These are phyloP conservation scores for Ceratocystis variospora DNA, from an alignment of 2,329 filamentous ascomycete genomes.

Conservation along the genomic window DNA sequence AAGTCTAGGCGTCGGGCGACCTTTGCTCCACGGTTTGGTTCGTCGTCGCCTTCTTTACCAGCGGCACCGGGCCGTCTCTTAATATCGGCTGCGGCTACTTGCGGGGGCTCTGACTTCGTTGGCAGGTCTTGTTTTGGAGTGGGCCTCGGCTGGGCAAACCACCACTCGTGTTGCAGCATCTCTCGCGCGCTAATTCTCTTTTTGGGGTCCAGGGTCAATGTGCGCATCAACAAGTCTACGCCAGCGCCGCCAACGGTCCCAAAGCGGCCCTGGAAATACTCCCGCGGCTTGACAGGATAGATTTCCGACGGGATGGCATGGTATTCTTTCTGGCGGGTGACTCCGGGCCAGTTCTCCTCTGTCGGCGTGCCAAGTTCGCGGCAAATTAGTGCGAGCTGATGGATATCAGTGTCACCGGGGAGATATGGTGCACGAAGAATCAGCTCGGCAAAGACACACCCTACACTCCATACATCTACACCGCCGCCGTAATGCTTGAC, in stretches of 20 bases:
- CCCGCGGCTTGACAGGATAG: constrained; percentile 48
- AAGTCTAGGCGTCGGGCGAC: constrained; percentile 77
- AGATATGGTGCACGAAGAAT: constrained; percentile 71
- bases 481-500: constrained; percentile 78
- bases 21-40: constrained; percentile 55
- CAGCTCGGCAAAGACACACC: constrained; percentile 84
- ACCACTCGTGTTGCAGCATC: constrained; percentile 74
- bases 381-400: constrained; percentile 74
- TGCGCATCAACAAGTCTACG: constrained; percentile 76
- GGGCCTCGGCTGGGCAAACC: constrained; percentile 68
- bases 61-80: constrained; percentile 46
- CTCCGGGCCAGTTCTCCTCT: constrained; percentile 91
- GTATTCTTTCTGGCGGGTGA: constrained; percentile 66
- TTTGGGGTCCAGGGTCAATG: constrained; percentile 73
- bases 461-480: constrained; percentile 90
- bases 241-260: constrained; percentile 68
- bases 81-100: constrained; percentile 61
- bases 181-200: constrained; percentile 65
- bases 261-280: constrained; percentile 65
- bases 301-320: constrained; percentile 47
- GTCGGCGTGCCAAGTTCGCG: constrained; percentile 78
- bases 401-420: constrained; percentile 69
- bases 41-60: constrained; percentile 43
- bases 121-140: constrained; percentile 73
- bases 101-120: constrained; percentile 54